These are phyloP conservation scores for Cinnamomum micranthum DNA, from an alignment of 164 flowering plant species.

Conservation along the genomic window DNA sequence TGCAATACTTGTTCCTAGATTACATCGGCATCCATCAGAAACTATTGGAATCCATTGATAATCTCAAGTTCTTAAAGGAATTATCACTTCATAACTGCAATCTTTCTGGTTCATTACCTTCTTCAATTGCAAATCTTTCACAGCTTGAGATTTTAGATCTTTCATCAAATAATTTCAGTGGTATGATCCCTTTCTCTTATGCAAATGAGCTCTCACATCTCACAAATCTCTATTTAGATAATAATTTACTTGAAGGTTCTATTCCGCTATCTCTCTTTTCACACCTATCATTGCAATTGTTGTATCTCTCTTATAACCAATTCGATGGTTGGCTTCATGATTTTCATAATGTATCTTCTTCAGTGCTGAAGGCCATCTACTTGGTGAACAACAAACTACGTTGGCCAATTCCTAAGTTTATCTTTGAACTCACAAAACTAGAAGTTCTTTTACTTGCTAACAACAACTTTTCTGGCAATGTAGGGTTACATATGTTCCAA, in stretches of 20 bases:
- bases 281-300: too few species aligned
- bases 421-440: background rate
- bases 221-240: too few species aligned
- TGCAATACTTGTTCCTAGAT: background rate
- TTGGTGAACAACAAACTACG: background rate
- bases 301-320: background rate
- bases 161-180: too few species aligned
- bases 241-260: too few species aligned
- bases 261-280: too few species aligned
- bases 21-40: background rate
- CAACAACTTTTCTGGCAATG: background rate
- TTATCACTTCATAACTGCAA: conserved; percentile 22
- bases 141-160: too few species aligned
- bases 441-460: background rate
- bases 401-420: background rate
- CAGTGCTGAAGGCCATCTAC: too few species aligned
- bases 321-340: background rate
- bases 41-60: conserved; percentile 8
- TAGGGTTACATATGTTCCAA: background rate
- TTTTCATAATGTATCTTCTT: background rate
- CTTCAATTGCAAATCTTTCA: conserved; percentile 18
- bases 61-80: conserved; percentile 21
- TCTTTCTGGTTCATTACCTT: conserved; percentile 37
- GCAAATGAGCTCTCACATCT: too few species aligned
- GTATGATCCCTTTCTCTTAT: too few species aligned